Evolutionary conservation across 2,329 filamentous ascomycete species (phyloP), one percentile per base, ranked within the genome.

Genomic region (Fusarium lyarnte): DNA sequence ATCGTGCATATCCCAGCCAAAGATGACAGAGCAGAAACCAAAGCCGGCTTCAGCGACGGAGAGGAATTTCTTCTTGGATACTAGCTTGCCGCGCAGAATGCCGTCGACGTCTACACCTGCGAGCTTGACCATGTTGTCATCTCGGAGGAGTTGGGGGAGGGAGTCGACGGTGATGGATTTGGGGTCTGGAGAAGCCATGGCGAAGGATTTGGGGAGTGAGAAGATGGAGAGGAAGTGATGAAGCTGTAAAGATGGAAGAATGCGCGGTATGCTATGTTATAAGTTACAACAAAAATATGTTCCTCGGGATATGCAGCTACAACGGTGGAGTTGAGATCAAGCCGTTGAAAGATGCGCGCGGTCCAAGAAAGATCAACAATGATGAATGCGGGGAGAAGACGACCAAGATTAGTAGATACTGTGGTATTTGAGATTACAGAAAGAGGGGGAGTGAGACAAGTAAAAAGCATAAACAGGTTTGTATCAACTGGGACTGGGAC

Each of bases 1-100:
- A 79, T 98, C 95, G 82, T 98, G 94, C 94, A 97, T 97, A 82
- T 98, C 94, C 95, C 95, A 97, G 80, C 95, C 94, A 78, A 97
- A 97, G 73, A 97, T 90, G 74, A 97, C 94, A 25, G 93, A 96
- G 85, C 95, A 97, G 86, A 97, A 97, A 59, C 94, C 95, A 77
- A 97, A 97, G 57, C 94, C 95, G 47, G 90, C 88, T 45, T 89
- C 83, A n/a, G 91, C 92, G 58, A 97, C 89, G 35, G 93, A 94
- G 41, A 97, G 85, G 82, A 98, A 97, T 84, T 98, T 97, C 80
- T 92, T 92, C 87, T 97, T 97, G 76, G 94, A 94, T 83, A 97
- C 91, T 69, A 97, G 88, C 84, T 98, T 98, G 76, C 94, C 94
- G 62, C 94, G 93, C 61, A 97, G 86, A 57, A 94, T 90, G 73